These are phyloP conservation scores for Yamadazyma taylorii DNA, from an alignment of 1,139 yeast species.

Conservation along the genomic window DNA sequence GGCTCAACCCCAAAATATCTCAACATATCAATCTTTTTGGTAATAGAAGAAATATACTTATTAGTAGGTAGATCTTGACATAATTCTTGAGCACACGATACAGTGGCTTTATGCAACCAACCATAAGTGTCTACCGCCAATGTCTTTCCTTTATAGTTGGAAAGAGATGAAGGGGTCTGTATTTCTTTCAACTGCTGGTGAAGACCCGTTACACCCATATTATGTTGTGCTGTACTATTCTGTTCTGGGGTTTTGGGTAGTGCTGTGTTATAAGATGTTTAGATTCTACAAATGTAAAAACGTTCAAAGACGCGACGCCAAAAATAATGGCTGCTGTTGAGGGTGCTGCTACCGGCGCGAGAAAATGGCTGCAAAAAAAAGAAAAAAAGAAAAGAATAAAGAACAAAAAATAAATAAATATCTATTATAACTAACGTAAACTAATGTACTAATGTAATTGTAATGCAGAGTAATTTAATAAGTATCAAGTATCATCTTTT, in stretches of 20 bases:
- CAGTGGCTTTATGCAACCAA: constrained; percentile 89
- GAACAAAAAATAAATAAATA: too few relatives aligned
- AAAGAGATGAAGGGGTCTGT: constrained; percentile 59
- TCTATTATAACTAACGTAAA: too few relatives aligned
- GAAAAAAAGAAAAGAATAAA: too few relatives aligned
- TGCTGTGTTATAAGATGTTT: too few relatives aligned
- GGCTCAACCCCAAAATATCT: constrained; percentile 72
- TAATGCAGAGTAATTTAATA: too few relatives aligned
- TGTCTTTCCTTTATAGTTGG: constrained; percentile 67
- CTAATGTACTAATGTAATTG: too few relatives aligned
- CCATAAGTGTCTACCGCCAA: constrained; percentile 95
- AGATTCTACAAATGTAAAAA: too few relatives aligned
- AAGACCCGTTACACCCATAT: constrained; percentile 81
- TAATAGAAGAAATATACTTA: constrained; percentile 58
- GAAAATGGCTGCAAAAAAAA: too few relatives aligned
- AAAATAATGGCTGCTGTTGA: neutral
- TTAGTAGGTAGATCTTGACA: constrained; percentile 71
- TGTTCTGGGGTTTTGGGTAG: neutral
- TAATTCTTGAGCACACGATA: constrained; percentile 82
- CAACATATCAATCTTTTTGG: constrained; percentile 67
- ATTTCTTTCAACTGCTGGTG: constrained; percentile 73
- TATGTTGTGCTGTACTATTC: neutral
- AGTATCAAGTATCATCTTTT: too few relatives aligned
- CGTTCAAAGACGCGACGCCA: neutral
- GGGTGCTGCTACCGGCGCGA: too few relatives aligned